Base-by-base conservation (phyloP, 2,329 filamentous ascomycete genomes). In the Fusarium mexicanum region DNA sequence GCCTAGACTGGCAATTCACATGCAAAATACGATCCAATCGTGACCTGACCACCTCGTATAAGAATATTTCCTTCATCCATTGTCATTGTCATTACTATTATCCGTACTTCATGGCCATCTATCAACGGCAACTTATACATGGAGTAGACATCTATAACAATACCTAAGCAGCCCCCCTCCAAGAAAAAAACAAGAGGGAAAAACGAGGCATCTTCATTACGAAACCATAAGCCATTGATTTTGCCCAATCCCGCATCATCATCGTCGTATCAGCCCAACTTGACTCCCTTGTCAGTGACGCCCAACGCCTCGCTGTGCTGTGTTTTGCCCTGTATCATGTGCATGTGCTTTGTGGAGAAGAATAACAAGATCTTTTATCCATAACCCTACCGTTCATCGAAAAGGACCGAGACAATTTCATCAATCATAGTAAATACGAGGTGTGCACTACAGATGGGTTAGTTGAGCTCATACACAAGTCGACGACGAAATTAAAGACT, bases 361-460 rank as follows among this genome's bases (percentile, higher is more conserved):
- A 51, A 50, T 44, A 47, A 61, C 33, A 60, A 64, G 29, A 51
- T 55, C 46, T 65, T 60, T 63, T 33, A 16, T 46, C 47, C 54
- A 54, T 44, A 38, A 22, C 61, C 57, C 64, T 69, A 80, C 50
- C 58, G 55, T 74, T 87, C 85, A 20, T 84, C 87, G 82, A 94
- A 94, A 62, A 94, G 80, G 37, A 92, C 86, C 61, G 89, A 85
- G 40, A 94, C 84, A 60, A 94, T 81, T 82, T 94, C 92, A 81
- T 94, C 92, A 69, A 94, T 81, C 65, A 94, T 87, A 5, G 91
- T 93, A 81, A 93, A 94, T 24, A 89, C 87, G 54, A 94, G 82
- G 81, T 94, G 92, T 54, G 91, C 87, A 81, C 89, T 91, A 73
- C 48, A 38, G 17, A 35, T 33, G 67, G 74, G 79, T 67, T 48